Base-by-base conservation (phyloP, 177 flowering plant genomes). In the Tripterygium wilfordii region DNA sequence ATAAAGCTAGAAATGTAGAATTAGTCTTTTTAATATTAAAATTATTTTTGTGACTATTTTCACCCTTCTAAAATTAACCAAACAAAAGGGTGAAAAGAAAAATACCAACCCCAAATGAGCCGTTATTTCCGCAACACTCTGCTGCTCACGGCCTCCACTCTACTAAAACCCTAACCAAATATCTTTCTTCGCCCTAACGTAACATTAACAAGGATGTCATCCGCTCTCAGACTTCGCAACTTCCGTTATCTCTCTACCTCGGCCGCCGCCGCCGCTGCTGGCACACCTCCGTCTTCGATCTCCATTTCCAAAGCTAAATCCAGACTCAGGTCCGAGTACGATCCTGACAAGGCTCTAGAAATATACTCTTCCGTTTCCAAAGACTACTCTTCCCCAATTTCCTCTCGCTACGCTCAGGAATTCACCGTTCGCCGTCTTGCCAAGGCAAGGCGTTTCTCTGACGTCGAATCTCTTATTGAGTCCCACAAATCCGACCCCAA, bases 291-390 rank as follows among this genome's bases (percentile, higher is more conserved):
- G n/a, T n/a, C n/a, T n/a, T 14, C 78, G 13, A 49, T 76, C 41
- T 54, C 84, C 52, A 49, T 77, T 18, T 73, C 85, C 22, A 50
- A 32, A 51, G 82, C 80, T 2, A 78, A 66, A 56, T 26, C 72
- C 9, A 64, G 51, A 18, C 79, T 82, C 29, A 56, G 74, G 20
- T 19, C 60, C 10, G 77, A 70, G 17, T 46, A 60, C 54, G 88
- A 80, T 51, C 92, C 88, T 4, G 90, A 83, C 70, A 75, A 74
- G 57, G 86, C 80, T 54, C 53, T 86, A 3, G 63, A 72, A 35
- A 74, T 81, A 58, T 78, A 74, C 78, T 58, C 79, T 44, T 69
- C 84, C 47, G 62, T 72, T 48, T 61, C 72, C 56, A 42, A 54
- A 36, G 58, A 56, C 55, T 48, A 66, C 64, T 60, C 76, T 14